Evolutionary conservation across 805 yeast species (phyloP).

Genomic region (Suhomyces kilbournensis): DNA sequence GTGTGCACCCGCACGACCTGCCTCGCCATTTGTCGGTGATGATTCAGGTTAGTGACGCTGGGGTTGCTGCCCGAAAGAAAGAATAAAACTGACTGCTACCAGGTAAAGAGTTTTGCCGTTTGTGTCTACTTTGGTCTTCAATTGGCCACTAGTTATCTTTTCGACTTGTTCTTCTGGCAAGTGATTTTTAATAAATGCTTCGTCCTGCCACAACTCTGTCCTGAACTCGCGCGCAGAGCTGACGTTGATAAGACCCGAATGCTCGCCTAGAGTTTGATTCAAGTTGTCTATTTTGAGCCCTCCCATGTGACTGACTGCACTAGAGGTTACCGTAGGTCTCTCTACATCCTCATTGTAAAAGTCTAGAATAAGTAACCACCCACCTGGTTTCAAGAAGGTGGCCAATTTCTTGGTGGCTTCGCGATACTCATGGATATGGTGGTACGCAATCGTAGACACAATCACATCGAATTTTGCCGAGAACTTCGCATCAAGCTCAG

Average conservation of each 20-base stretch:
- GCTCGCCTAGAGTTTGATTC: conserved; percentile 17
- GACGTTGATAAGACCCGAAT: conserved; percentile 21
- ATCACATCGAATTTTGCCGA: conserved; percentile 29
- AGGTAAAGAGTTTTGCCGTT: conserved; percentile 10
- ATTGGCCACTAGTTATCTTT: conserved; percentile 13
- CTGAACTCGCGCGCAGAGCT: conserved; percentile 19
- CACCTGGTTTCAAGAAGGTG: conserved; percentile 31
- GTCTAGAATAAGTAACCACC: conserved; percentile 35
- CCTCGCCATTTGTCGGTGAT: neutral
- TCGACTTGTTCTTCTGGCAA: conserved; percentile 12
- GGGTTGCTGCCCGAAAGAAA: conserved; percentile 25
- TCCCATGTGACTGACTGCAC: conserved; percentile 27
- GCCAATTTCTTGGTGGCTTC: conserved; percentile 28
- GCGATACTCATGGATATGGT: conserved; percentile 34
- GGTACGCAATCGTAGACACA: conserved; percentile 36
- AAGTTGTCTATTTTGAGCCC: conserved; percentile 26
- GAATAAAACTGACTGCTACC: conserved; percentile 19
- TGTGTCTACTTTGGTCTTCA: conserved; percentile 9
- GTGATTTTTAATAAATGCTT: conserved; percentile 25
- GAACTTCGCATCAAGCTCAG: conserved; percentile 13
- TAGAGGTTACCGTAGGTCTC: neutral
- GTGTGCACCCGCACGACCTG: neutral
- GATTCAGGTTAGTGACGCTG: neutral
- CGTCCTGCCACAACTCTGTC: conserved; percentile 21
- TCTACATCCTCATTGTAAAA: conserved; percentile 33